These are phyloP conservation scores for Citrus mangshanensis DNA, from an alignment of 345 rosid genomes.

Conservation along the genomic window DNA sequence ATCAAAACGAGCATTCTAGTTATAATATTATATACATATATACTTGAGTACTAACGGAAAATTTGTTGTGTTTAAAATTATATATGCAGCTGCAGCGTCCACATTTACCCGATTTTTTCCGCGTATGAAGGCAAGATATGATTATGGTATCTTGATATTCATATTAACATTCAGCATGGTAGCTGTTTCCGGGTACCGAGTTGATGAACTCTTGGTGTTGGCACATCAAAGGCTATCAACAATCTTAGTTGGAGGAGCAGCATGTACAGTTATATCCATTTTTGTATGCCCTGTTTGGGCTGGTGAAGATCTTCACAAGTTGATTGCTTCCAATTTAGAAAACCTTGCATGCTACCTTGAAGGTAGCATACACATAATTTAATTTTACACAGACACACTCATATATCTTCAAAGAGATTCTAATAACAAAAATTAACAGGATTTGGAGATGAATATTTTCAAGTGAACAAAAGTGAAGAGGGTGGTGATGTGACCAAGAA, in stretches of 20 bases:
- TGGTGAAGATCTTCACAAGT: conserved; percentile 66
- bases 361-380: conserved; percentile 30
- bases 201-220: conserved; percentile 43
- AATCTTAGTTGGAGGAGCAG: conserved; percentile 60
- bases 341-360: conserved; percentile 56
- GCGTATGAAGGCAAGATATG: conserved; percentile 71
- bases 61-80: background rate
- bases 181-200: conserved; percentile 60
- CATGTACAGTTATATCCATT: conserved; percentile 43
- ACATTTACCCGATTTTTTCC: conserved; percentile 79
- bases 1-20: background rate
- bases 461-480: conserved; percentile 17
- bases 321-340: conserved; percentile 42
- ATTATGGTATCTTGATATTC: conserved; percentile 75
- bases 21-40: too few relatives aligned
- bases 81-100: conserved; percentile 47
- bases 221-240: conserved; percentile 60
- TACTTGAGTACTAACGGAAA: background rate
- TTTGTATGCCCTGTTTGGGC: conserved; percentile 70
- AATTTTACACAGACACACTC: too few relatives aligned
- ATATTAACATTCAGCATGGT: conserved; percentile 78
- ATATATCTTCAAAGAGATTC: background rate
- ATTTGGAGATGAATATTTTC: conserved; percentile 58
- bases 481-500: conserved; percentile 19
- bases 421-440: conserved; percentile 30